phyloP scores from a whole-genome alignment of 2,329 filamentous ascomycete species.

The Teratosphaeria viscida region DNA sequence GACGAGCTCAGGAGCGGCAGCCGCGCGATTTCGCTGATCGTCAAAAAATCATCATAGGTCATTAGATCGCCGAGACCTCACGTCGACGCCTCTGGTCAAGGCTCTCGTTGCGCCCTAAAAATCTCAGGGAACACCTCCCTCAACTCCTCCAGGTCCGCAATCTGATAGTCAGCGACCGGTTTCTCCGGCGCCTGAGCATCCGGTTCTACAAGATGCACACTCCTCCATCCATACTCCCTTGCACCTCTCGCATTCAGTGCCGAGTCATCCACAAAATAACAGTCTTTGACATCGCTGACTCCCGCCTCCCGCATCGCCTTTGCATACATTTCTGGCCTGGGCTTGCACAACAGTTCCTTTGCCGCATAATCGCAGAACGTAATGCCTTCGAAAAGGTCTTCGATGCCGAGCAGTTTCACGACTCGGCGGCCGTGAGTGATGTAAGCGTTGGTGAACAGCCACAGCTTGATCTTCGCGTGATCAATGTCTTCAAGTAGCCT shows the following conservation, averaged over 20 bases:
- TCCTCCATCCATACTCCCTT: slow-evolving; percentile 72
- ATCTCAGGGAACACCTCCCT: slow-evolving; percentile 69
- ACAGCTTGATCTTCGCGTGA: slow-evolving; percentile 69
- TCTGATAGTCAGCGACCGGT: slow-evolving; percentile 58
- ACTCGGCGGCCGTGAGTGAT: slow-evolving; percentile 78
- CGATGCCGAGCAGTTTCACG: slow-evolving; percentile 66
- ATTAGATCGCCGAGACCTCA: background rate
- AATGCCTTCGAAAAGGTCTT: slow-evolving; percentile 86
- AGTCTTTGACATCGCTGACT: slow-evolving; percentile 55
- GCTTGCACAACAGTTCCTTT: slow-evolving; percentile 74
- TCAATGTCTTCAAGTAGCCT: slow-evolving; percentile 74
- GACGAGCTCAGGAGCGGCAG: background rate
- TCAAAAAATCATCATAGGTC: background rate
- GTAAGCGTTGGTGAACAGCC: slow-evolving; percentile 96
- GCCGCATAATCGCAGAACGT: slow-evolving; percentile 85
- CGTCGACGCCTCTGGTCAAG: background rate
- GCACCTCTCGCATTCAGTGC: slow-evolving; percentile 70
- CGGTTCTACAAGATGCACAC: slow-evolving; percentile 76
- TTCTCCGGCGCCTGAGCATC: slow-evolving; percentile 51
- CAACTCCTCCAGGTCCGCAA: slow-evolving; percentile 66
- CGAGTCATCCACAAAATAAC: slow-evolving; percentile 97
- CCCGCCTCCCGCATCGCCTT: slow-evolving; percentile 85
- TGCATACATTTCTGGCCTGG: slow-evolving; percentile 67
- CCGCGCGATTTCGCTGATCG: background rate
- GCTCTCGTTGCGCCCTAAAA: slow-evolving; percentile 47